Base-by-base conservation (phyloP, 768 basidiomycete species). In the Hericium alpestre region DNA sequence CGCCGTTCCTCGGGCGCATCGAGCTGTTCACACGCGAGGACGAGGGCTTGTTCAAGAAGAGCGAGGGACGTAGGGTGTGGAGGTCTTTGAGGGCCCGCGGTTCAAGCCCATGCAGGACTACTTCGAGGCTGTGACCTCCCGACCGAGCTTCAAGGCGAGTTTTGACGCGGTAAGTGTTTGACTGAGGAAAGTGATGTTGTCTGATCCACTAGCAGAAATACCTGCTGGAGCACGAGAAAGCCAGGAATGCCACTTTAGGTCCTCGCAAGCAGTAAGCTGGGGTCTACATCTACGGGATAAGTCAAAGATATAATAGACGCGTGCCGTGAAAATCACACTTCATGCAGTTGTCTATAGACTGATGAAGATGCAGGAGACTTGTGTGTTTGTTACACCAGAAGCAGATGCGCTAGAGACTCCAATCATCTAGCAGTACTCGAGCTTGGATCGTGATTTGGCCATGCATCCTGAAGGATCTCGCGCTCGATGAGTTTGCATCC, bases 1-100 rank as follows among this genome's bases (percentile, higher is more conserved):
- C 76, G 4, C 82, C 86, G 1, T 83, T 85, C 74, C 62, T 85
- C 13, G 82, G 75, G n/a, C 73, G 86, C 11, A 59, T 77, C 43
- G 73, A 76, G 25, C 57, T 80, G 1, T 51, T 65, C 32, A n/a
- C 20, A 9, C 43, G 43, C 20, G 20, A 81, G 58, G 80, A 84
- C 38, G 37, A 81, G 20, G 83, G 83, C 1, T 70, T 67, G 20
- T 86, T 69, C 60, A 71, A 73, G 8, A 67, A 64, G 23, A 83
- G 79, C 11, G 71, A 77, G 37, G 82, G 82, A 0, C 67, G 63
- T 50, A 75, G 71, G 61, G 66, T 76, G 52, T 39, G 38, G 71
- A 76, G 27, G 69, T 64, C 4, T 65, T 85, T 50, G 69, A 71
- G 56, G 63, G 76, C 37, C 65, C 73, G 4, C 79, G 78, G 61